phyloP scores from a whole-genome alignment of 2,329 filamentous ascomycete species.

The Fusarium pininemorale region DNA sequence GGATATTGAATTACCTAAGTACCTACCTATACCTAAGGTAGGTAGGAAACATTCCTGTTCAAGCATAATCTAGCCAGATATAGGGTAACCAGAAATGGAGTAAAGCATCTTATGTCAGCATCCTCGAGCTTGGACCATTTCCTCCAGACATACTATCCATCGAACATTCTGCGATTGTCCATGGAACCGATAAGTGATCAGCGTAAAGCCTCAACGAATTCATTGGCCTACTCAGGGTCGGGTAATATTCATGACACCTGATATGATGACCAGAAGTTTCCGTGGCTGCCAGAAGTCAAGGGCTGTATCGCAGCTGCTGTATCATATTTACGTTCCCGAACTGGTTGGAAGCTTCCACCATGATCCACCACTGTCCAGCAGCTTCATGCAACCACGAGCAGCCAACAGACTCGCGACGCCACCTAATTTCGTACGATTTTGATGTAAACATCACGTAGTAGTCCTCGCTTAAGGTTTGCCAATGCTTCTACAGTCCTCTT shows the following conservation, averaged over 20 bases:
- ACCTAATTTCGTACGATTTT: slow-evolving; percentile 24
- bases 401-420: neutral
- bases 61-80: neutral
- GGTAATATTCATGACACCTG: neutral
- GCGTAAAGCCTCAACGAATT: neutral
- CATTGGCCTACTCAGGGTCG: too few species aligned
- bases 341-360: slow-evolving; percentile 34
- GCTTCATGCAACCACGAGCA: slow-evolving; percentile 21
- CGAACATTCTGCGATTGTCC: neutral
- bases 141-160: neutral
- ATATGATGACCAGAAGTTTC: neutral
- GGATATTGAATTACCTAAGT: neutral
- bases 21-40: too few species aligned
- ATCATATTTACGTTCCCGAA: neutral
- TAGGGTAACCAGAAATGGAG: neutral
- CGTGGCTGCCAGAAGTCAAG: neutral
- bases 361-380: slow-evolving; percentile 34
- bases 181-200: neutral
- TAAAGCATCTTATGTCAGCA: neutral
- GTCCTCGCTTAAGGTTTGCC: slow-evolving; percentile 10
- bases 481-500: slow-evolving; percentile 11
- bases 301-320: neutral
- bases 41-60: neutral
- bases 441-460: slow-evolving; percentile 11
- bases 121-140: neutral